A percentile compares a stretch with the other conserved stretches of the same genome.
phyloP scores from a whole-genome alignment of 2,329 filamentous ascomycete genomes.

The Zarea fungicola region DNA sequence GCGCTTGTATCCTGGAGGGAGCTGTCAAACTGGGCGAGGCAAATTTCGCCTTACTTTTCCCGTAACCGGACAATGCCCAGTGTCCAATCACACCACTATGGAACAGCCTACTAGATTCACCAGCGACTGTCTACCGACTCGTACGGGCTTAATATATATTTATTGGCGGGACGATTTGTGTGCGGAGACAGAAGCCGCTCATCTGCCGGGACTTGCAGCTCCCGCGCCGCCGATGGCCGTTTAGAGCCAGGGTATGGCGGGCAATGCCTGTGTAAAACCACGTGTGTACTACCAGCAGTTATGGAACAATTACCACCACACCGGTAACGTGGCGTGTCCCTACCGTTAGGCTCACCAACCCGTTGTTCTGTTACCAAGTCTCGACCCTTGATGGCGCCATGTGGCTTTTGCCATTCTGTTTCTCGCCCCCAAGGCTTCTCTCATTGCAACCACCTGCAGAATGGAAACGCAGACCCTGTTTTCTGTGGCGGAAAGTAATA shows the following conservation, averaged over 20 bases:
- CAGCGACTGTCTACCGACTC: too few species aligned
- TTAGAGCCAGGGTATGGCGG: not conserved
- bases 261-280: not conserved
- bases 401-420: constrained; percentile 1
- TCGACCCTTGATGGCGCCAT: constrained; percentile 6
- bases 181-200: constrained; percentile 9
- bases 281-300: constrained; percentile 5
- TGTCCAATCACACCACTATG: too few species aligned
- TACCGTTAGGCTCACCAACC: too few species aligned
- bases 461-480: not conserved
- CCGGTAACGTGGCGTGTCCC: too few species aligned
- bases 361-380: constrained; percentile 2
- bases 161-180: not conserved
- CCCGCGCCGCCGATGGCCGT: constrained; percentile 7
- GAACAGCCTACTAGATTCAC: too few species aligned
- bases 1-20: not conserved
- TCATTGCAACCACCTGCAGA: not conserved
- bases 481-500: not conserved
- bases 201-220: constrained; percentile 4
- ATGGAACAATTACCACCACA: too few species aligned
- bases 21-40: constrained; percentile 2
- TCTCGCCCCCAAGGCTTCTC: constrained; percentile 5
- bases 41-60: constrained; percentile 1
- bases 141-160: not conserved
- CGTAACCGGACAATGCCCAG: not conserved